Percentiles rank a stretch among this genome's conserved stretches.
Conservation (phyloP, 2,329 filamentous ascomycete genomes). For the Arthrobotrys entomopaga region DNA sequence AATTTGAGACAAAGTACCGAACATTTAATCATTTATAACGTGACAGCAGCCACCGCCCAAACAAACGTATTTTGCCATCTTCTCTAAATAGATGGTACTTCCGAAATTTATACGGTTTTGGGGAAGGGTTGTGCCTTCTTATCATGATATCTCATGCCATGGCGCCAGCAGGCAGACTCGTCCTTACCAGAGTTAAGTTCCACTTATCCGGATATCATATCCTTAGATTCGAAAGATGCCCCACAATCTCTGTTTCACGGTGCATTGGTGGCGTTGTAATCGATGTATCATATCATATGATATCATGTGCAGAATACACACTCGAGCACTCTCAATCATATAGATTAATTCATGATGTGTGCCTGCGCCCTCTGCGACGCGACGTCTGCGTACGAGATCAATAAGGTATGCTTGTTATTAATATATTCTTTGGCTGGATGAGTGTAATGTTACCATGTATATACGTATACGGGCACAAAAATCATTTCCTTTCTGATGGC, state of each 20-base stretch:
- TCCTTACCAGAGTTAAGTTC: conserved; percentile 7
- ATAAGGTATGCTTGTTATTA: too few species aligned
- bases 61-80: conserved; percentile 1
- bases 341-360: too few species aligned
- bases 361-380: too few species aligned
- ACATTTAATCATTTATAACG: conserved; percentile 23
- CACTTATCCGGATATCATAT: conserved; percentile 3
- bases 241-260: conserved; percentile 32
- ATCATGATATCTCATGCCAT: conserved; percentile 10
- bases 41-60: conserved; percentile 18
- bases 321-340: too few species aligned
- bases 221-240: conserved; percentile 24
- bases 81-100: conserved; percentile 38
- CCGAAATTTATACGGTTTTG: conserved; percentile 25
- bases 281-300: neutral
- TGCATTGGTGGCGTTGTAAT: neutral
- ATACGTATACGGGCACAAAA: neutral
- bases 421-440: too few species aligned
- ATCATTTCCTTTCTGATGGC: neutral
- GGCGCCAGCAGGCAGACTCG: neutral
- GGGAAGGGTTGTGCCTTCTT: conserved; percentile 12
- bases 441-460: too few species aligned
- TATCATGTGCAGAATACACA: neutral
- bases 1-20: conserved; percentile 25
- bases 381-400: too few species aligned